A percentile compares a stretch with the other conserved stretches of the same genome.
These are phyloP conservation scores for Theileria annulata DNA, from an alignment of 169 alveolate genomes.

Conservation along the genomic window DNA sequence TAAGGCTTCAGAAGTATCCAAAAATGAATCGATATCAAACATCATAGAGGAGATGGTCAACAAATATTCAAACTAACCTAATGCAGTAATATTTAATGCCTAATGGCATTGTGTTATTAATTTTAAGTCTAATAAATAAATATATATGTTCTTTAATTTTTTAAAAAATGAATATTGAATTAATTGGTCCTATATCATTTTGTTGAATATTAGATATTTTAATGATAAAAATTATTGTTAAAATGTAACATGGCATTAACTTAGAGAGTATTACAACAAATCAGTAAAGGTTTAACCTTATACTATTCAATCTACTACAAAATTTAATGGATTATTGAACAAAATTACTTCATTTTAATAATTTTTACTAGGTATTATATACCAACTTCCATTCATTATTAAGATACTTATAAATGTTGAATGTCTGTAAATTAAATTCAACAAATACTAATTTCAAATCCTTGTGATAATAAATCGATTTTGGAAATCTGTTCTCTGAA, in stretches of 20 bases:
- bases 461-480: background rate
- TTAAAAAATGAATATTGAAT: background rate
- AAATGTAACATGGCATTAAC: background rate
- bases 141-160: too few relatives aligned
- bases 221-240: background rate
- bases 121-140: background rate
- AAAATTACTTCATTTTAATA: background rate
- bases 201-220: background rate
- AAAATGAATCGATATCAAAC: slow-evolving; percentile 15
- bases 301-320: background rate
- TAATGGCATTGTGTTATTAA: background rate
- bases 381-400: slow-evolving; percentile 7
- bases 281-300: background rate
- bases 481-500: background rate
- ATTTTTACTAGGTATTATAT: background rate
- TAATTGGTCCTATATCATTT: background rate
- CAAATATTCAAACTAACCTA: background rate
- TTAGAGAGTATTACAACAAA: background rate
- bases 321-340: background rate
- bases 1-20: background rate
- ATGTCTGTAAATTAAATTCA: background rate
- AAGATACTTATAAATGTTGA: background rate
- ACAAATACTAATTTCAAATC: background rate
- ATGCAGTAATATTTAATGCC: background rate
- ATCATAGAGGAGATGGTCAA: slow-evolving; percentile 14